Percentiles rank a stretch among this genome's conserved stretches.
Evolutionary conservation across 2,329 filamentous ascomycete species (phyloP).

Genomic region (Pseudogymnoascus sp.): DNA sequence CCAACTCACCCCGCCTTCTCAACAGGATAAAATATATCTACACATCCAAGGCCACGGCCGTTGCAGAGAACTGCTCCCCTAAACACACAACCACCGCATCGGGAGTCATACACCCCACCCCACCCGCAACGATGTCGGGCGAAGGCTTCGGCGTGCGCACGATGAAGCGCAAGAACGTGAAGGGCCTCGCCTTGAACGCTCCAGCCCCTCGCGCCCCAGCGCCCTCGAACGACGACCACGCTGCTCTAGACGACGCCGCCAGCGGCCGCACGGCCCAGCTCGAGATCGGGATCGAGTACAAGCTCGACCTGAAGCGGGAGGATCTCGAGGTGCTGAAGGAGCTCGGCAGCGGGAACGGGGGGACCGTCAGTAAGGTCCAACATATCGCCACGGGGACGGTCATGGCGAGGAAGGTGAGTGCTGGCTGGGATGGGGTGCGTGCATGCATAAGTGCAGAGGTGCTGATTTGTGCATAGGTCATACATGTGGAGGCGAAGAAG

Average conservation of each 20-base stretch:
- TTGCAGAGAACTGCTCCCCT: neutral
- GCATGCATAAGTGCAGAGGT: neutral
- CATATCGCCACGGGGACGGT: conserved; percentile 90
- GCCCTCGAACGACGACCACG: conserved; percentile 51
- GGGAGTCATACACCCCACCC: neutral
- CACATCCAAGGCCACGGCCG: neutral
- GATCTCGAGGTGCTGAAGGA: conserved; percentile 92
- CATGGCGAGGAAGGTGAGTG: conserved; percentile 88
- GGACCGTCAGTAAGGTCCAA: conserved; percentile 95
- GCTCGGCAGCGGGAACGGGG: conserved; percentile 90
- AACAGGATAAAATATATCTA: neutral
- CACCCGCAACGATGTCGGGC: conserved; percentile 40
- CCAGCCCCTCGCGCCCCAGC: conserved; percentile 63
- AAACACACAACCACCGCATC: neutral
- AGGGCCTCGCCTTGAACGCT: conserved; percentile 81
- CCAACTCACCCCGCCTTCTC: neutral
- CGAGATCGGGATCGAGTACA: conserved; percentile 97
- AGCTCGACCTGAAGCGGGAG: conserved; percentile 81
- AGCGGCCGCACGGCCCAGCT: conserved; percentile 56
- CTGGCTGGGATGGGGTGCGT: neutral
- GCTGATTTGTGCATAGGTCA: conserved; percentile 52
- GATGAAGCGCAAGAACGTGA: conserved; percentile 98
- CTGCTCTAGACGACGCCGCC: conserved; percentile 43
- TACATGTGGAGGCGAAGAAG: conserved; percentile 95
- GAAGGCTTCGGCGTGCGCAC: conserved; percentile 61